Conservation (phyloP, 208 protist genomes). For the Leishmania major region DNA sequence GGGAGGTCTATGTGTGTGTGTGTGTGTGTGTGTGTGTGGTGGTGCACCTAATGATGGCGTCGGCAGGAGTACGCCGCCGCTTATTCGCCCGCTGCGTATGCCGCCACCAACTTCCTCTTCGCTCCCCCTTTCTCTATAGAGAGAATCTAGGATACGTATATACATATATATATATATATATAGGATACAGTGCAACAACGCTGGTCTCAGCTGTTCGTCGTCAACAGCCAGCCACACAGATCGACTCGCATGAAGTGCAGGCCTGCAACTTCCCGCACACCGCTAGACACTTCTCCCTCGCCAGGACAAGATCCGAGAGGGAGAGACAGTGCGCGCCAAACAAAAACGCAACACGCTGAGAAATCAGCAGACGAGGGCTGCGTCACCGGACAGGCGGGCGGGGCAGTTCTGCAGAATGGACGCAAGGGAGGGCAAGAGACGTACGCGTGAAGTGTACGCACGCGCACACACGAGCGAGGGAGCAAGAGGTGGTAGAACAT, state of each 20-base stretch:
- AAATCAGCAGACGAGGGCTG: background rate
- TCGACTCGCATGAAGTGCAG: background rate
- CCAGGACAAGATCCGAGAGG: background rate
- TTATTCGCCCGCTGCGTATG: no score
- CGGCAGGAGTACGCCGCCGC: background rate
- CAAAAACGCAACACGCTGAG: background rate
- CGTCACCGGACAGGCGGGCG: background rate
- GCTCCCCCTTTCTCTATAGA: background rate
- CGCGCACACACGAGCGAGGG: background rate
- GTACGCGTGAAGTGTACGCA: background rate
- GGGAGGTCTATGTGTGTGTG: background rate
- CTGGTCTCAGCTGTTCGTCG: background rate
- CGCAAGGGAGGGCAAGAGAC: background rate
- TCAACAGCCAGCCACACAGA: background rate
- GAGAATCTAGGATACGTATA: background rate
- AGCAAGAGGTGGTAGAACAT: background rate
- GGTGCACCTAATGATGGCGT: background rate
- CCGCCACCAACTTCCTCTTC: background rate
- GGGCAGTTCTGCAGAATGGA: no score
- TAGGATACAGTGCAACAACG: background rate
- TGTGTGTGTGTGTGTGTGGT: background rate
- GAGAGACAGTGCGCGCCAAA: background rate
- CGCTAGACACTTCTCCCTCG: background rate
- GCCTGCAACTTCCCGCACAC: background rate
- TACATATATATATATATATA: background rate